phyloP scores from a whole-genome alignment of 768 basidiomycete species.

The Termitomyces heimii region DNA sequence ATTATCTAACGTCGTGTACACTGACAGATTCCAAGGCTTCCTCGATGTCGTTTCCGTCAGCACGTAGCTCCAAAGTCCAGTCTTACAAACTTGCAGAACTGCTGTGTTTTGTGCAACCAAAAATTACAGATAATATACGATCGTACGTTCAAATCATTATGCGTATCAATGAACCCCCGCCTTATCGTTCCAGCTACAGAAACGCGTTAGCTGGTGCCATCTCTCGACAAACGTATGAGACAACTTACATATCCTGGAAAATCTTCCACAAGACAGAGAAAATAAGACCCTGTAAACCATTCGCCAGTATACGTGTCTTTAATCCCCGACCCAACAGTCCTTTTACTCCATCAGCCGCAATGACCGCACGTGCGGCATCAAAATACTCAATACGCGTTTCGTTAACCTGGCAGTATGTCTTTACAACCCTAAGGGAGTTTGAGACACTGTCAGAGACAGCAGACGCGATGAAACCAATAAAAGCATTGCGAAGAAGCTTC shows the following conservation, averaged over 20 bases:
- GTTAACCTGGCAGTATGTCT: conserved; percentile 93
- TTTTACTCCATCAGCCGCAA: conserved; percentile 66
- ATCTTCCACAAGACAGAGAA: conserved; percentile 90
- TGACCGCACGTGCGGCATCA: conserved; percentile 71
- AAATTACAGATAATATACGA: no score
- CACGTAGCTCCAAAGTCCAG: no score
- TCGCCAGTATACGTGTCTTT: conserved; percentile 84
- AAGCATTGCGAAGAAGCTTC: conserved; percentile 71
- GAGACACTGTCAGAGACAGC: conserved; percentile 80
- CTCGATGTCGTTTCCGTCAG: no score
- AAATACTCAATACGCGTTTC: conserved; percentile 74
- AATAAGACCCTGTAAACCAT: conserved; percentile 88
- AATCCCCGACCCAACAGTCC: conserved; percentile 88
- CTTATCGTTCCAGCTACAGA: background rate
- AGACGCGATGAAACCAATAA: conserved; percentile 89
- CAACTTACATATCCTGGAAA: conserved; percentile 80
- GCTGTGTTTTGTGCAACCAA: no score
- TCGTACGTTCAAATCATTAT: no score
- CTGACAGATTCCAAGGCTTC: no score
- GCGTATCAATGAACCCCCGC: background rate
- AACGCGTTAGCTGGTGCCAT: background rate
- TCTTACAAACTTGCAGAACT: no score
- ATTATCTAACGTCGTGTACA: no score
- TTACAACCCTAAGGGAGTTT: conserved; percentile 88
- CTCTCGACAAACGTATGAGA: background rate